phyloP scores from a whole-genome alignment of 306 rosid species.

The Vigna hirtella region DNA sequence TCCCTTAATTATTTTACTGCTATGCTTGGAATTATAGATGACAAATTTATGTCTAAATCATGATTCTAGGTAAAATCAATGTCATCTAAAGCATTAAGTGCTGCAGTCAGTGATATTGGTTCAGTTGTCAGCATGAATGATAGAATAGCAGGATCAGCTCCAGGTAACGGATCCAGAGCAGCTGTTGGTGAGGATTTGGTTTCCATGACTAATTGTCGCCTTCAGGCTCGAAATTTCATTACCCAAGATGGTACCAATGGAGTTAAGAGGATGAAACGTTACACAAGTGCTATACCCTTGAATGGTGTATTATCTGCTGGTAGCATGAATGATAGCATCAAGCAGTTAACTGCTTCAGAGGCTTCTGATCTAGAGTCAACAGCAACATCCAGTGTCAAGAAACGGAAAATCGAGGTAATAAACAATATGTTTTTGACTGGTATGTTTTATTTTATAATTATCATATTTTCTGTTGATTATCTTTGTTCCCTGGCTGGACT shows the following conservation, averaged over 20 bases:
- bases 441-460: conserved; percentile 26
- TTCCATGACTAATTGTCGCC: conserved; percentile 90
- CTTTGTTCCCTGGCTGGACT: conserved; percentile 25
- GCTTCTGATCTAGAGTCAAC: conserved; percentile 76
- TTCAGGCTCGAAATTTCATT: conserved; percentile 73
- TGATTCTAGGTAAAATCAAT: conserved; percentile 81
- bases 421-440: conserved; percentile 25
- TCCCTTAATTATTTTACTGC: conserved; percentile 19
- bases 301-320: conserved; percentile 74
- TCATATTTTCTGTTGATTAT: background rate
- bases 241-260: conserved; percentile 82
- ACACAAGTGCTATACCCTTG: conserved; percentile 77
- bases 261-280: conserved; percentile 83
- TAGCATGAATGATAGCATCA: conserved; percentile 68
- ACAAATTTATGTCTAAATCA: conserved; percentile 34
- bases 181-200: conserved; percentile 97
- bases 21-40: conserved; percentile 33
- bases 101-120: conserved; percentile 83
- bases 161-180: conserved; percentile 94
- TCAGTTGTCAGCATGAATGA: conserved; percentile 92
- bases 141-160: conserved; percentile 95
- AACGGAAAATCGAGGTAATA: conserved; percentile 75
- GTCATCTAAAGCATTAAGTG: conserved; percentile 68
- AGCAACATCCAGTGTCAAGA: conserved; percentile 77
- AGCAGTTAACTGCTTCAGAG: conserved; percentile 62